Evolutionary conservation across 495 filamentous ascomycete species (phyloP).

Genomic region (Annulohypoxylon maeteangense): DNA sequence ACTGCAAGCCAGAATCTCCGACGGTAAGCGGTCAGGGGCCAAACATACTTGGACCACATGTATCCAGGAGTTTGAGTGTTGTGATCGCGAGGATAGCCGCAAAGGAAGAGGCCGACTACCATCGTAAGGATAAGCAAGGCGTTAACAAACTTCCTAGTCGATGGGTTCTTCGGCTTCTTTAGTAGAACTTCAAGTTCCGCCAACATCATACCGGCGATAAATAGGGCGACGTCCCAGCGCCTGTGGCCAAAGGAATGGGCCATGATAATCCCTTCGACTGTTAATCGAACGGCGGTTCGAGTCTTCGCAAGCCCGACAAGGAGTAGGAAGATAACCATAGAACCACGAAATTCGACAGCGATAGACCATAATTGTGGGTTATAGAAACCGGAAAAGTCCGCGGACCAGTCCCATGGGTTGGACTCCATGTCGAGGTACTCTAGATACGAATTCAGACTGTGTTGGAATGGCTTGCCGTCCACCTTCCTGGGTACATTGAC

Average conservation of each 20-base stretch:
- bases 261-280: constrained; percentile 46
- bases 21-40: constrained; percentile 46
- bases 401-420: constrained; percentile 45
- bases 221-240: constrained; percentile 59
- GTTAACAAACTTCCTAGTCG: constrained; percentile 31
- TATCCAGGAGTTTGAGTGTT: constrained; percentile 47
- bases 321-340: constrained; percentile 58
- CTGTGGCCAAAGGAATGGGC: constrained; percentile 52
- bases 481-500: constrained; percentile 49
- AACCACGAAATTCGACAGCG: constrained; percentile 60
- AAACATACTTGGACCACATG: constrained; percentile 48
- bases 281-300: constrained; percentile 47
- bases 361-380: constrained; percentile 64
- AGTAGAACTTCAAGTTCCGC: constrained; percentile 55
- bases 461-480: constrained; percentile 51
- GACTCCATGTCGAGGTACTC: constrained; percentile 52
- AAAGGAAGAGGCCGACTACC: constrained; percentile 43
- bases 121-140: constrained; percentile 37
- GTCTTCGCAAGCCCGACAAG: constrained; percentile 52
- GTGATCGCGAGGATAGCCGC: constrained; percentile 47
- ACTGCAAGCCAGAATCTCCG: constrained; percentile 51
- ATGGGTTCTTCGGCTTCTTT: constrained; percentile 39
- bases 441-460: constrained; percentile 43
- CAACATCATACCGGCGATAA: constrained; percentile 57
- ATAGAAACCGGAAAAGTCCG: constrained; percentile 48